These are phyloP conservation scores for Gyromitra esculenta DNA, from an alignment of 2,329 filamentous ascomycete species.

Conservation along the genomic window DNA sequence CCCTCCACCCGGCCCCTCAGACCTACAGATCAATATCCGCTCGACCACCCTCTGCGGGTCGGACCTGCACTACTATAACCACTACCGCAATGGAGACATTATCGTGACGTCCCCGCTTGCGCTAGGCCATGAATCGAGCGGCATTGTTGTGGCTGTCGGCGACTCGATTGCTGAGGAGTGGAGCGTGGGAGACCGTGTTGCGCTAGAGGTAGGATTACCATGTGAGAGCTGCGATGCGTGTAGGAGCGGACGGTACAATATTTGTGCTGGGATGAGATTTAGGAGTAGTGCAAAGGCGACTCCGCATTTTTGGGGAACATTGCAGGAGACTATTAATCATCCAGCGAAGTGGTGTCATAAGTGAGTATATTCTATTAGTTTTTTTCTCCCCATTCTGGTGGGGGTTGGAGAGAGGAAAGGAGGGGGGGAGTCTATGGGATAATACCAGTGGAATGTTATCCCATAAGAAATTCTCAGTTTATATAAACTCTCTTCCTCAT, in stretches of 20 bases:
- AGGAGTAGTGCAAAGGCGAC: slow-evolving; percentile 71
- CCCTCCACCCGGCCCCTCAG: slow-evolving; percentile 66
- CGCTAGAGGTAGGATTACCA: slow-evolving; percentile 68
- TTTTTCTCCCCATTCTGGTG: too few relatives aligned
- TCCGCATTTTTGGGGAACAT: slow-evolving; percentile 72
- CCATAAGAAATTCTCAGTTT: not conserved
- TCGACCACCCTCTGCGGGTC: slow-evolving; percentile 76
- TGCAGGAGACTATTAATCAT: slow-evolving; percentile 72
- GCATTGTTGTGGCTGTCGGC: slow-evolving; percentile 68
- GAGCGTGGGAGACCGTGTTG: slow-evolving; percentile 68
- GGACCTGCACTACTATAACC: slow-evolving; percentile 76
- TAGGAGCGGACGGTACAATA: slow-evolving; percentile 65
- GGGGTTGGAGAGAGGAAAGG: not conserved
- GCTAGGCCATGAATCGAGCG: slow-evolving; percentile 72
- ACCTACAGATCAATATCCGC: slow-evolving; percentile 73
- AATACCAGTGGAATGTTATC: not conserved
- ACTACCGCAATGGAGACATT: slow-evolving; percentile 76
- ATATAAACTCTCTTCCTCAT: not conserved
- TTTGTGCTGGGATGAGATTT: slow-evolving; percentile 71
- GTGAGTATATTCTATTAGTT: slow-evolving; percentile 60
- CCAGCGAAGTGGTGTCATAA: slow-evolving; percentile 72
- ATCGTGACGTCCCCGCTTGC: slow-evolving; percentile 73
- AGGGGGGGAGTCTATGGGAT: not conserved
- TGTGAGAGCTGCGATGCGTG: slow-evolving; percentile 67
- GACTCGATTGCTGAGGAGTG: slow-evolving; percentile 63